Conservation (phyloP, 2,329 filamentous ascomycete genomes). For the Aureobasidium namibiae region DNA sequence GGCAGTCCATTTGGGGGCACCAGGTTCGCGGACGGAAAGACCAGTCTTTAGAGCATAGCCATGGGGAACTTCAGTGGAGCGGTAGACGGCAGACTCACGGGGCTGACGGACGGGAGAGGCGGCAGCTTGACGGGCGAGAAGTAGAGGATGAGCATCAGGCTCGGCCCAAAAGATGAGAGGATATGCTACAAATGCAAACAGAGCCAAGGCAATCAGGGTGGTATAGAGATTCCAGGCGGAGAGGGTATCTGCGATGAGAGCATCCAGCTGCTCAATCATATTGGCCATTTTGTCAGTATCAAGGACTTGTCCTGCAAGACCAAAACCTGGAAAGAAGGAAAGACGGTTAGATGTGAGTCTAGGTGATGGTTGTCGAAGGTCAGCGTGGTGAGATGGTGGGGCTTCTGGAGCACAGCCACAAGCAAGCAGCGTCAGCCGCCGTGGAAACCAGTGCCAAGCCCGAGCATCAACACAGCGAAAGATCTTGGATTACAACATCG, state of each 20-base stretch:
- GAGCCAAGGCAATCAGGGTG: slow-evolving; percentile 58
- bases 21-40: slow-evolving; percentile 72
- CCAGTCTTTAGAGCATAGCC: slow-evolving; percentile 72
- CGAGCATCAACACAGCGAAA: not conserved
- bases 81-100: slow-evolving; percentile 77
- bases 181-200: slow-evolving; percentile 62
- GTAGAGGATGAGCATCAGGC: slow-evolving; percentile 83
- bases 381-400: not conserved
- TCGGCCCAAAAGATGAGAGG: slow-evolving; percentile 64
- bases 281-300: slow-evolving; percentile 28
- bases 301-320: not conserved
- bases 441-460: slow-evolving; percentile 5
- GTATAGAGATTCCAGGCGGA: slow-evolving; percentile 78
- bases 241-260: slow-evolving; percentile 58
- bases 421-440: not conserved
- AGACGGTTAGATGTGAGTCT: not conserved
- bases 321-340: not conserved
- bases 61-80: slow-evolving; percentile 76
- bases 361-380: not conserved
- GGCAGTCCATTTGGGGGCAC: slow-evolving; percentile 70
- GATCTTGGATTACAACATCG: not conserved
- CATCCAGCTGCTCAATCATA: slow-evolving; percentile 61
- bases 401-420: slow-evolving; percentile 1
- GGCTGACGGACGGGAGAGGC: slow-evolving; percentile 71
- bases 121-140: slow-evolving; percentile 76